Conservation (phyloP, 768 basidiomycete genomes). For the Termitomyces sp. region DNA sequence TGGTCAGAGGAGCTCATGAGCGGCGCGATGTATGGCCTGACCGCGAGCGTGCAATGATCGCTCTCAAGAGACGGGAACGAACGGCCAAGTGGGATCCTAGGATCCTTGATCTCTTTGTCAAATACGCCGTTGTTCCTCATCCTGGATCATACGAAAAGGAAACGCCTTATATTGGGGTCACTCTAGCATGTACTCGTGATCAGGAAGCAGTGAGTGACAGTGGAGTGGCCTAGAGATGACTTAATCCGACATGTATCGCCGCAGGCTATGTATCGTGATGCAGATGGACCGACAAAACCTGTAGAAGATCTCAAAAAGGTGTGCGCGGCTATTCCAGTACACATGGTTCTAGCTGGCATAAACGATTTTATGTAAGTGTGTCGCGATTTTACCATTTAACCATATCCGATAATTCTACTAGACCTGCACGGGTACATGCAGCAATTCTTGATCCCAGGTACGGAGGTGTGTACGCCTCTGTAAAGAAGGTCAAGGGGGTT, state of each 20-base stretch:
- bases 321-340: conserved; percentile 40
- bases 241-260: background rate
- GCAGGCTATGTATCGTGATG: conserved; percentile 62
- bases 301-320: conserved; percentile 39
- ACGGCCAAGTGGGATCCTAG: conserved; percentile 46
- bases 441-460: conserved; percentile 25
- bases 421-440: conserved; percentile 24
- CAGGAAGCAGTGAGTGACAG: conserved; percentile 53
- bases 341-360: conserved; percentile 46
- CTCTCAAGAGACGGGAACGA: conserved; percentile 29
- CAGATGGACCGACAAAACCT: conserved; percentile 48
- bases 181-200: conserved; percentile 53
- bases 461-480: conserved; percentile 23
- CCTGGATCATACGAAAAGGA: conserved; percentile 4
- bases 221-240: background rate
- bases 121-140: conserved; percentile 23
- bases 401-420: conserved; percentile 6
- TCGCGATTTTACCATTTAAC: background rate
- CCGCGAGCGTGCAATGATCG: conserved; percentile 32
- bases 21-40: conserved; percentile 50
- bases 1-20: conserved; percentile 44
- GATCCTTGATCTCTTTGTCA: conserved; percentile 49
- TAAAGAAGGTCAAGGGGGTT: conserved; percentile 17
- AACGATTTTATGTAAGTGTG: conserved; percentile 48
- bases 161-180: conserved; percentile 25